Evolutionary conservation across 2,329 filamentous ascomycete genomes (phyloP).

Genomic region (Didymella exigua): DNA sequence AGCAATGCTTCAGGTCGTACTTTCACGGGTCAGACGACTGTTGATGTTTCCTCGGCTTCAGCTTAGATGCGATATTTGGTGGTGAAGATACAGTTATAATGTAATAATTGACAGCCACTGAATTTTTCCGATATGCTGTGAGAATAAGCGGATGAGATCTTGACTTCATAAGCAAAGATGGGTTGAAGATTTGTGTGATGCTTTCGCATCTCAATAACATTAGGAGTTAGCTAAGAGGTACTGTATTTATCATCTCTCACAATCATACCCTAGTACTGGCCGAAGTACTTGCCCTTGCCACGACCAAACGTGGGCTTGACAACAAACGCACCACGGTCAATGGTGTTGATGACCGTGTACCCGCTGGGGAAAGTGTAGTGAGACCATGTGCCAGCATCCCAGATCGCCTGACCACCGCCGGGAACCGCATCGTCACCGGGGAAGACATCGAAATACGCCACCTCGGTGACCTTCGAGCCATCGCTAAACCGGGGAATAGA

Average conservation of each 20-base stretch:
- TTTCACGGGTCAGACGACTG: neutral
- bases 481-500: constrained; percentile 47
- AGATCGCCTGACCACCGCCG: constrained; percentile 45
- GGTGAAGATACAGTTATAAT: too few relatives aligned
- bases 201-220: constrained; percentile 4
- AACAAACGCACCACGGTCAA: constrained; percentile 52
- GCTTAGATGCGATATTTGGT: too few relatives aligned
- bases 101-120: too few relatives aligned
- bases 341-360: constrained; percentile 56
- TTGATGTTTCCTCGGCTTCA: constrained; percentile 18
- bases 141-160: too few relatives aligned
- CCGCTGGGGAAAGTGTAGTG: constrained; percentile 50
- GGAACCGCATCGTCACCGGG: constrained; percentile 47
- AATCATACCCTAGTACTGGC: constrained; percentile 15
- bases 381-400: constrained; percentile 53
- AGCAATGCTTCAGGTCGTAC: neutral
- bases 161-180: too few relatives aligned
- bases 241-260: neutral
- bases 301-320: constrained; percentile 36
- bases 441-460: constrained; percentile 52
- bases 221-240: constrained; percentile 12
- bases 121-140: too few relatives aligned
- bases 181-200: too few relatives aligned
- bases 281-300: constrained; percentile 37
- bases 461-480: constrained; percentile 48